phyloP scores from a whole-genome alignment of 2,329 filamentous ascomycete species.

The Trichoderma citrinoviride region DNA sequence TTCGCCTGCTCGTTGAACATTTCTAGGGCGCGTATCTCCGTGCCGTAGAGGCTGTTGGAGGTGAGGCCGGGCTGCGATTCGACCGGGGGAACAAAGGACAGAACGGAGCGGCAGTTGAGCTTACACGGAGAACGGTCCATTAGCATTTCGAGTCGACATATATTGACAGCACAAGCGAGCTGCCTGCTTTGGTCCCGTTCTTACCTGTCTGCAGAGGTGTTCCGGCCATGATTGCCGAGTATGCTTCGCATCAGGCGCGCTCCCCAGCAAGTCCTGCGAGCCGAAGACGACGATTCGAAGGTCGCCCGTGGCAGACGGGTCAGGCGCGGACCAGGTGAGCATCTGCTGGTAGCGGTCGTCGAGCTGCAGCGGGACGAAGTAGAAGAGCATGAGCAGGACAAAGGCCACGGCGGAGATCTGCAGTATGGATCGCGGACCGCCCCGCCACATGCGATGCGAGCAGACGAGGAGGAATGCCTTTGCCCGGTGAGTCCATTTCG shows the following conservation, averaged over 20 bases:
- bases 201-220: slow-evolving; percentile 48
- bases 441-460: slow-evolving; percentile 43
- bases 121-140: slow-evolving; percentile 26
- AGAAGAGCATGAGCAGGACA: slow-evolving; percentile 31
- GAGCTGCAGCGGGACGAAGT: slow-evolving; percentile 27
- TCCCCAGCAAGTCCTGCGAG: slow-evolving; percentile 46
- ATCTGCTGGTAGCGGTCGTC: slow-evolving; percentile 29
- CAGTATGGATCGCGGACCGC: slow-evolving; percentile 34
- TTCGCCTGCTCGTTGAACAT: slow-evolving; percentile 34
- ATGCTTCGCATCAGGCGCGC: slow-evolving; percentile 32
- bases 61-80: slow-evolving; percentile 50
- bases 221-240: slow-evolving; percentile 45
- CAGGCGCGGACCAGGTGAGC: slow-evolving; percentile 26
- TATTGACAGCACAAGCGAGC: neutral
- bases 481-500: slow-evolving; percentile 26
- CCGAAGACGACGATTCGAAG: slow-evolving; percentile 54
- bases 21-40: slow-evolving; percentile 38
- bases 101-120: slow-evolving; percentile 46
- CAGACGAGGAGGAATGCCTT: slow-evolving; percentile 39
- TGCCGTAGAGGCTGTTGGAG: slow-evolving; percentile 54
- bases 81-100: slow-evolving; percentile 45
- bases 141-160: neutral
- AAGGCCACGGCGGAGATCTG: slow-evolving; percentile 30
- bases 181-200: slow-evolving; percentile 8
- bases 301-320: slow-evolving; percentile 31